phyloP scores from a whole-genome alignment of 2,329 filamentous ascomycete species.

The Colletotrichum acutatum region DNA sequence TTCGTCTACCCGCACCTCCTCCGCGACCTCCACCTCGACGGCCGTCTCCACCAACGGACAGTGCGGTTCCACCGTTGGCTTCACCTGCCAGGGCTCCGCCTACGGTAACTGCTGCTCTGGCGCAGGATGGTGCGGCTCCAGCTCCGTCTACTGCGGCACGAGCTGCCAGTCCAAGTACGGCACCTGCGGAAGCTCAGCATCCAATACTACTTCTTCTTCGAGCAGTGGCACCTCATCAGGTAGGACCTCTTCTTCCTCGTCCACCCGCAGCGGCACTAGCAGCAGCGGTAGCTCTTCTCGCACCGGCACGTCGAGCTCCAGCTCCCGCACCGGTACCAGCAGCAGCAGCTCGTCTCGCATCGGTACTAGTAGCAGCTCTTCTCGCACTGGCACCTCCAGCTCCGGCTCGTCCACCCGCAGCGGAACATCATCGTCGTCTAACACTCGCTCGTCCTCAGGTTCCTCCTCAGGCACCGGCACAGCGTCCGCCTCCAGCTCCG shows the following conservation, averaged over 20 bases:
- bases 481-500: neutral
- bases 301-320: neutral
- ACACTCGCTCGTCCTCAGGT: neutral
- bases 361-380: neutral
- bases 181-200: slow-evolving; percentile 20
- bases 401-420: neutral
- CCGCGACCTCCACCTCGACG: slow-evolving; percentile 36
- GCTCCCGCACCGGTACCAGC: neutral
- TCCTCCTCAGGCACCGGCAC: neutral
- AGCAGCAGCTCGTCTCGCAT: neutral
- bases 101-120: slow-evolving; percentile 54
- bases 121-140: slow-evolving; percentile 51
- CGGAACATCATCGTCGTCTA: neutral
- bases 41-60: slow-evolving; percentile 45
- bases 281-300: neutral
- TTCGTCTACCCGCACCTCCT: slow-evolving; percentile 24
- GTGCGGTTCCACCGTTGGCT: slow-evolving; percentile 45
- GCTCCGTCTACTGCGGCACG: slow-evolving; percentile 34
- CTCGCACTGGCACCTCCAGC: neutral
- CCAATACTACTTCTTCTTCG: neutral
- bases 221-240: neutral
- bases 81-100: slow-evolving; percentile 47
- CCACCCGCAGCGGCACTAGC: neutral
- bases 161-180: slow-evolving; percentile 37
- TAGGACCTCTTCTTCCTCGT: slow-evolving; percentile 8